phyloP scores from a whole-genome alignment of 140 eudicot genomes.

The Senecio squalidus region DNA sequence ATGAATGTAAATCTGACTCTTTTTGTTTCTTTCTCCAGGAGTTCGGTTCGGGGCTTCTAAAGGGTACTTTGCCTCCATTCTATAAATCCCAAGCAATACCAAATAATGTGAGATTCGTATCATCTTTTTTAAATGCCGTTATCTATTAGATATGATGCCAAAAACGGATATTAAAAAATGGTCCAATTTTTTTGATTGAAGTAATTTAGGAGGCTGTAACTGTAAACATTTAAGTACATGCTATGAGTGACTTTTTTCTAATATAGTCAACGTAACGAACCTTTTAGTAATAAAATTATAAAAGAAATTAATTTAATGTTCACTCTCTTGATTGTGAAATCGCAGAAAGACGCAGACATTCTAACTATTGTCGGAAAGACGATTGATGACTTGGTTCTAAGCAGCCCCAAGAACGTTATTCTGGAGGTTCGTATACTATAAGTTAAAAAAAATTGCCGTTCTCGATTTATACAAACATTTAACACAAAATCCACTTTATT shows the following conservation, averaged over 20 bases:
- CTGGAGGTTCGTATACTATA: slow-evolving; percentile 67
- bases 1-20: slow-evolving; percentile 16
- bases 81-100: slow-evolving; percentile 88
- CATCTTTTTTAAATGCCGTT: background rate
- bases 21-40: slow-evolving; percentile 37
- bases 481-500: background rate
- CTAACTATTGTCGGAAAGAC: slow-evolving; percentile 77
- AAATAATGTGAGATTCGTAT: slow-evolving; percentile 62
- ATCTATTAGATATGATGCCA: background rate
- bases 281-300: too few species aligned
- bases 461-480: background rate
- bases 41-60: slow-evolving; percentile 55
- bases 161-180: background rate
- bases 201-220: background rate
- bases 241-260: background rate
- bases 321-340: slow-evolving; percentile 8
- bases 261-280: too few species aligned
- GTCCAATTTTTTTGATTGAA: background rate
- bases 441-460: too few species aligned
- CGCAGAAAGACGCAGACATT: slow-evolving; percentile 60
- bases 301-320: too few species aligned
- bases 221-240: background rate
- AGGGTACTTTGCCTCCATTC: slow-evolving; percentile 48
- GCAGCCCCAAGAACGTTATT: slow-evolving; percentile 61
- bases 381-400: slow-evolving; percentile 63